A percentile compares a stretch with the other conserved stretches of the same genome.
phyloP scores from a whole-genome alignment of 2,329 filamentous ascomycete genomes.

The Aspergillus terreus region DNA sequence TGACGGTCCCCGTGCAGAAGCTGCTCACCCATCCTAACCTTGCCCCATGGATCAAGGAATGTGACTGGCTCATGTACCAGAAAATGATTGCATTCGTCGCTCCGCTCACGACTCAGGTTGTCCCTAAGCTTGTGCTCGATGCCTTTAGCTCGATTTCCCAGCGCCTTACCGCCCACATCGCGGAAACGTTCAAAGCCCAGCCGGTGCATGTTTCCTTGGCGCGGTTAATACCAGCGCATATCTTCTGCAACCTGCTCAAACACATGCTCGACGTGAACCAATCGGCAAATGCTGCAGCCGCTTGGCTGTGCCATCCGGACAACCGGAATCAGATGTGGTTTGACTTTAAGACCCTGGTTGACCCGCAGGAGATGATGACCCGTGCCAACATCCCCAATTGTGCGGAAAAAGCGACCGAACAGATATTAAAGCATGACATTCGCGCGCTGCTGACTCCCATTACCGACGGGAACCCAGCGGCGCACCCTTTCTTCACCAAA shows the following conservation, averaged over 20 bases:
- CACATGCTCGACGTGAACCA: constrained; percentile 88
- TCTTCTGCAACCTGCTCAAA: constrained; percentile 82
- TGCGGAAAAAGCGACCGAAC: constrained; percentile 31
- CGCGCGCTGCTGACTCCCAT: constrained; percentile 42
- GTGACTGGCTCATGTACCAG: constrained; percentile 93
- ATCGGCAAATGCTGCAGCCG: constrained; percentile 88
- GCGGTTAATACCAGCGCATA: constrained; percentile 80
- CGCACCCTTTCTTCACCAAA: constrained; percentile 31
- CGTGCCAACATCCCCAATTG: constrained; percentile 40
- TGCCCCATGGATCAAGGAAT: constrained; percentile 90
- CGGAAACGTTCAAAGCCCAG: constrained; percentile 78
- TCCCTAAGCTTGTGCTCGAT: constrained; percentile 81
- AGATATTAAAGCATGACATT: constrained; percentile 43
- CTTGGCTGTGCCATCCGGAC: constrained; percentile 82
- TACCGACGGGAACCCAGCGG: constrained; percentile 26
- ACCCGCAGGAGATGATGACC: constrained; percentile 38
- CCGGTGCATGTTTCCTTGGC: constrained; percentile 81
- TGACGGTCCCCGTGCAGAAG: constrained; percentile 95
- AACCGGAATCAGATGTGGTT: constrained; percentile 94
- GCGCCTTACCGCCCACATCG: constrained; percentile 74
- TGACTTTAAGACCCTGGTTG: constrained; percentile 59
- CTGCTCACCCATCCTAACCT: constrained; percentile 77
- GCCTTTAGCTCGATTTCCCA: constrained; percentile 84
- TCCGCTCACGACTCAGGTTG: constrained; percentile 83
- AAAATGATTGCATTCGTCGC: constrained; percentile 93